Conservation (phyloP, 2,329 filamentous ascomycete species). For the Fusarium globosum region DNA sequence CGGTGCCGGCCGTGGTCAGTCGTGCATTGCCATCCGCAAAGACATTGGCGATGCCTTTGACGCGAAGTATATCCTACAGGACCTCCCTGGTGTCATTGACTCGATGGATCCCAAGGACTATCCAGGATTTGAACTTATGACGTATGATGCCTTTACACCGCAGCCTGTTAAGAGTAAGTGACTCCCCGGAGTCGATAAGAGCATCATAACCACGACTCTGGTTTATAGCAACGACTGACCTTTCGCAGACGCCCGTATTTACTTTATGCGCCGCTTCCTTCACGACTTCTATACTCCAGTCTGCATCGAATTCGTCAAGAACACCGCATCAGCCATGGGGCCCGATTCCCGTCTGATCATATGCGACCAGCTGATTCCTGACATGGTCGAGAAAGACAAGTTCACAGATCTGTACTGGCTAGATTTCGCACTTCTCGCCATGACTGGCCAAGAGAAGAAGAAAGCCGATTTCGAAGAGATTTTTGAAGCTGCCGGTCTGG, state of each 20-base stretch:
- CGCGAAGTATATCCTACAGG: slow-evolving; percentile 48
- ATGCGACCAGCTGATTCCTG: slow-evolving; percentile 51
- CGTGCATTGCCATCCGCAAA: slow-evolving; percentile 46
- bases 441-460: slow-evolving; percentile 50
- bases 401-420: slow-evolving; percentile 48
- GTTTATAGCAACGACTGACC: neutral
- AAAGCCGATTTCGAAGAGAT: slow-evolving; percentile 46
- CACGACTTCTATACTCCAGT: slow-evolving; percentile 48
- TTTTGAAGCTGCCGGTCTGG: slow-evolving; percentile 47
- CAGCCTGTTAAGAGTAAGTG: slow-evolving; percentile 40
- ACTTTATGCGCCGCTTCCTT: slow-evolving; percentile 49
- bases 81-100: slow-evolving; percentile 49
- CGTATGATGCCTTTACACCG: slow-evolving; percentile 33
- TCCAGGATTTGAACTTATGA: slow-evolving; percentile 44
- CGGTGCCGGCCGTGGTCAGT: slow-evolving; percentile 48
- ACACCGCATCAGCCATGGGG: slow-evolving; percentile 47
- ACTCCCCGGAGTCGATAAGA: rapidly evolving
- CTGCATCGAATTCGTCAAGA: slow-evolving; percentile 47
- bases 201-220: neutral
- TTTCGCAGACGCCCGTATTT: slow-evolving; percentile 46
- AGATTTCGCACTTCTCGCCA: slow-evolving; percentile 46
- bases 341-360: slow-evolving; percentile 49
- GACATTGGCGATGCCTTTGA: slow-evolving; percentile 37
- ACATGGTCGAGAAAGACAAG: slow-evolving; percentile 43
- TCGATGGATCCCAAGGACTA: slow-evolving; percentile 32